Evolutionary conservation across 148 eudicot genomes (phyloP).

Genomic region (Amaranthus hypochondriacus): DNA sequence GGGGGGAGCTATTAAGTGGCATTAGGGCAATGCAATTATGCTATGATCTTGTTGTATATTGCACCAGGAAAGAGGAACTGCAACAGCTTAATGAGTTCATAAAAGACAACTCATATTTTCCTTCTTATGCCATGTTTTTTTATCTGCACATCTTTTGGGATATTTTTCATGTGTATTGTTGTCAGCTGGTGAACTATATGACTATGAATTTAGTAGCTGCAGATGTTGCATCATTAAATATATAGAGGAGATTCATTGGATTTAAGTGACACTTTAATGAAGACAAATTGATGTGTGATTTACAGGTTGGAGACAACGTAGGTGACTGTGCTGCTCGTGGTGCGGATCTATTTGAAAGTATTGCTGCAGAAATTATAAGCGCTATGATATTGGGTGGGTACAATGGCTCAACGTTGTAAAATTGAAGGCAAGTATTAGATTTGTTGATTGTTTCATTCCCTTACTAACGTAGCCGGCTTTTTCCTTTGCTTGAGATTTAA

Average conservation of each 20-base stretch:
- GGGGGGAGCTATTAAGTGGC: too few species aligned
- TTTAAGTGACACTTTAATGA: not conserved
- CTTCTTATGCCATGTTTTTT: not conserved
- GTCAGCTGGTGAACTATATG: not conserved
- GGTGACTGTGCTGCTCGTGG: conserved; percentile 99
- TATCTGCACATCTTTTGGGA: not conserved
- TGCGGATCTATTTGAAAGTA: conserved; percentile 98
- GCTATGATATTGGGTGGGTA: conserved; percentile 99
- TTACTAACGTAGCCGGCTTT: not conserved
- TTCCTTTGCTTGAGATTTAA: not conserved
- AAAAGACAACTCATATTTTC: not conserved
- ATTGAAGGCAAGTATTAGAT: conserved; percentile 59
- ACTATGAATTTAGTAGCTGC: not conserved
- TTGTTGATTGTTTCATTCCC: conserved; percentile 6
- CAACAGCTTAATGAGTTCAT: not conserved
- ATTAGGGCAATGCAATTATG: not conserved
- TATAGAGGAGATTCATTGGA: not conserved
- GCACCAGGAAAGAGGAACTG: not conserved
- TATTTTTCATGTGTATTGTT: not conserved
- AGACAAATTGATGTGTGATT: conserved; percentile 14
- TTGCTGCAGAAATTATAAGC: conserved; percentile 98
- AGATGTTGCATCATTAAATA: not conserved
- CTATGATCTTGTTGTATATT: not conserved
- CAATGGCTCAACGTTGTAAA: conserved; percentile 96
- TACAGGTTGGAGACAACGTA: conserved; percentile 98